Conservation (phyloP, 176 grass and related monocot species). For the Areca catechu region DNA sequence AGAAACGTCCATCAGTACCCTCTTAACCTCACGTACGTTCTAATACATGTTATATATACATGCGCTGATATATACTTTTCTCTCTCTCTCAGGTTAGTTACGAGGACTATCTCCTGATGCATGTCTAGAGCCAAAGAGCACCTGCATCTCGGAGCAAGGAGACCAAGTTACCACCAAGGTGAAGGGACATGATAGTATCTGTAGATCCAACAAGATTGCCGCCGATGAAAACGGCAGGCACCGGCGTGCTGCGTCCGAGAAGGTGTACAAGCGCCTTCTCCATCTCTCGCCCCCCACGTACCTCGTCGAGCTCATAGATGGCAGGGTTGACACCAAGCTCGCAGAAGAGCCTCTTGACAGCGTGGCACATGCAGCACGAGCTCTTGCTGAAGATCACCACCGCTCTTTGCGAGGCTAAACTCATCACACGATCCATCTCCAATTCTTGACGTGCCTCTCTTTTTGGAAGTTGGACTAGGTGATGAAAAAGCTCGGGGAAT, state of each 20-base stretch:
- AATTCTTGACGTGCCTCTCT: too few species aligned
- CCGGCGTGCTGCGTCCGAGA: constrained; percentile 20
- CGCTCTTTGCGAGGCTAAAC: constrained; percentile 46
- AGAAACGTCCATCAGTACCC: too few species aligned
- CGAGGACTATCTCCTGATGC: neutral
- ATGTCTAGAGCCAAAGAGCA: constrained; percentile 22
- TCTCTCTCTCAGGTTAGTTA: neutral
- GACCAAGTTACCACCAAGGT: constrained; percentile 27
- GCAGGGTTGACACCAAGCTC: constrained; percentile 39
- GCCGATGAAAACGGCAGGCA: constrained; percentile 36
- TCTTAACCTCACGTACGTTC: too few species aligned
- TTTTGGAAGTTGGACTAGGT: too few species aligned
- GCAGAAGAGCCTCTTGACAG: constrained; percentile 41
- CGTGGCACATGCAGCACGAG: constrained; percentile 53
- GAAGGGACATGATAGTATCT: constrained; percentile 28
- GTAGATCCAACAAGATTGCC: constrained; percentile 26
- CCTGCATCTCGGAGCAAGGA: constrained; percentile 28
- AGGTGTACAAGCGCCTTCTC: constrained; percentile 37
- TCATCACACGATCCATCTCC: constrained; percentile 45
- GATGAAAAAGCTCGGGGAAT: too few species aligned
- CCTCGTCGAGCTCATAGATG: constrained; percentile 53
- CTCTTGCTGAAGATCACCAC: constrained; percentile 58
- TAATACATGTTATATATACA: too few species aligned
- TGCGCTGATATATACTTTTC: neutral
- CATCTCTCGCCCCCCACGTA: constrained; percentile 40